A percentile compares a stretch with the other conserved stretches of the same genome.
Evolutionary conservation across 2,329 filamentous ascomycete species (phyloP).

Genomic region (Pyrenochaeta sp.): DNA sequence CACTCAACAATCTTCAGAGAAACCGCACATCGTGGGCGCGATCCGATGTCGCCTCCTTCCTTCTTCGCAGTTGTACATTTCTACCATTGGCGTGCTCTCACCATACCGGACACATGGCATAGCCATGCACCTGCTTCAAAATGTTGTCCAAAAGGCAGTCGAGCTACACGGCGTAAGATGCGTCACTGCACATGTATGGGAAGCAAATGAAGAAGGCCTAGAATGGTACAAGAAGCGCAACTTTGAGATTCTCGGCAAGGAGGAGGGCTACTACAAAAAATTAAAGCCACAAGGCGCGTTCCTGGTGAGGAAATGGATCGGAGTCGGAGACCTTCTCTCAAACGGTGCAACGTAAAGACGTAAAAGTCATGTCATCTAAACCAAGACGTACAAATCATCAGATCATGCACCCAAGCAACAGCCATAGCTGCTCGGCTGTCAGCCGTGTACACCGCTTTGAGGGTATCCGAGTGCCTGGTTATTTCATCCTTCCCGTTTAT

Average conservation of each 20-base stretch:
- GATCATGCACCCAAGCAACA: not conserved
- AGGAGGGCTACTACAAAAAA: slow-evolving; percentile 66
- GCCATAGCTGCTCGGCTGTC: not conserved
- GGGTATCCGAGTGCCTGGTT: slow-evolving; percentile 1
- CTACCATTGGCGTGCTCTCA: slow-evolving; percentile 65
- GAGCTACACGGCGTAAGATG: slow-evolving; percentile 58
- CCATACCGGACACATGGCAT: slow-evolving; percentile 66
- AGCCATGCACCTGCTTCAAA: slow-evolving; percentile 61
- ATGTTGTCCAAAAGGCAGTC: slow-evolving; percentile 56
- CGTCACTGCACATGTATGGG: slow-evolving; percentile 70
- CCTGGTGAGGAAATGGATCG: slow-evolving; percentile 57
- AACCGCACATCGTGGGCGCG: slow-evolving; percentile 53
- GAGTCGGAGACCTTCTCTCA: slow-evolving; percentile 43
- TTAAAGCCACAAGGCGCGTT: slow-evolving; percentile 64
- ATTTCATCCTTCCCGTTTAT: slow-evolving; percentile 9
- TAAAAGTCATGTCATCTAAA: slow-evolving; percentile 7
- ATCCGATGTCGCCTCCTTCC: slow-evolving; percentile 56
- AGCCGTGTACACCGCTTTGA: not conserved
- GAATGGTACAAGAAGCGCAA: slow-evolving; percentile 67
- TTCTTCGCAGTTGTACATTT: slow-evolving; percentile 63
- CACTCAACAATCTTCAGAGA: slow-evolving; percentile 14
- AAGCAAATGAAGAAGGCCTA: slow-evolving; percentile 65
- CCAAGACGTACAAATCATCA: not conserved
- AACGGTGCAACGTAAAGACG: slow-evolving; percentile 2
- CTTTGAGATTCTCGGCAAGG: slow-evolving; percentile 60